Evolutionary conservation across 352 stramenopile genomes (phyloP).

Genomic region (Phytophthora sp.): DNA sequence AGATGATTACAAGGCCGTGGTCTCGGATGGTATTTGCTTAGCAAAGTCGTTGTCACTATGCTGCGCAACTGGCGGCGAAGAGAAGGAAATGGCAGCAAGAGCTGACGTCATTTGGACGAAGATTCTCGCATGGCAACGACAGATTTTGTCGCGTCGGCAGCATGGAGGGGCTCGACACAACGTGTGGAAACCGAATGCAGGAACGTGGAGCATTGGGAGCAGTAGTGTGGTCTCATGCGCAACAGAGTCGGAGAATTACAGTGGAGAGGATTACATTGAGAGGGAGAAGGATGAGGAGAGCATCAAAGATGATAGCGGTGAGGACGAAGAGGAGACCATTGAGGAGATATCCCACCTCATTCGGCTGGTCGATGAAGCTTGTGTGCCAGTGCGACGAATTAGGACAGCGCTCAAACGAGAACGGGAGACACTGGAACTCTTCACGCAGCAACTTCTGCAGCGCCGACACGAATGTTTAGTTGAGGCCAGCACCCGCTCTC

Average conservation of each 20-base stretch:
- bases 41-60: constrained; percentile 44
- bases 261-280: neutral
- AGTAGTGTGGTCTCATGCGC: neutral
- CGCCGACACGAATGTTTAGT: constrained; percentile 58
- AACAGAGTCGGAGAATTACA: neutral
- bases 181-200: constrained; percentile 19
- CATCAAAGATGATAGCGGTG: neutral
- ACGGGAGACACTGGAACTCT: constrained; percentile 41
- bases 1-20: constrained; percentile 15
- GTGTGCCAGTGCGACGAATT: constrained; percentile 52
- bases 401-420: constrained; percentile 44
- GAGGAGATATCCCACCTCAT: constrained; percentile 33
- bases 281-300: no score
- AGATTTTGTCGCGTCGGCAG: constrained; percentile 27
- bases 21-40: constrained; percentile 14
- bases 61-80: constrained; percentile 49
- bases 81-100: constrained; percentile 35
- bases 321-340: constrained; percentile 35
- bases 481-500: neutral
- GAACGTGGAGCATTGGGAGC: neutral
- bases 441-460: constrained; percentile 56
- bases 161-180: constrained; percentile 18
- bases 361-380: constrained; percentile 35
- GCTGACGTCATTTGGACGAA: constrained; percentile 28
- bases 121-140: constrained; percentile 27